Conservation (phyloP, 441 rosid species). For the Bocquillonia castaneifolia region DNA sequence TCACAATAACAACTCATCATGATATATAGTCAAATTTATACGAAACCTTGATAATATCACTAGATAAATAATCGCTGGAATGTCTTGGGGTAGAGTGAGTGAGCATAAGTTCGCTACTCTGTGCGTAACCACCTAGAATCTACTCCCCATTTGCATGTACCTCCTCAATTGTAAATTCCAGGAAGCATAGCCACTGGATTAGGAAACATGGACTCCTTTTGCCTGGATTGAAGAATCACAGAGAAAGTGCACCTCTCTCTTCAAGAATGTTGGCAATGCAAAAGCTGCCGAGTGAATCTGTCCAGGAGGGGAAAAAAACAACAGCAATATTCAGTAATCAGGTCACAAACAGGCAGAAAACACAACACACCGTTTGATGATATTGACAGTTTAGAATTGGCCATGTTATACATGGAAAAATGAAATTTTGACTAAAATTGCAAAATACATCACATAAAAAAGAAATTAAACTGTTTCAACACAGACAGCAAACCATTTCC, state of each 20-base stretch:
- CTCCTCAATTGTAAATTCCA: not conserved
- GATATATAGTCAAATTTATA: too few species aligned
- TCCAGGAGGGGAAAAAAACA: conserved; percentile 15
- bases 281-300: conserved; percentile 93
- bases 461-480: too few species aligned
- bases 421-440: too few species aligned
- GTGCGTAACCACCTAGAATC: not conserved
- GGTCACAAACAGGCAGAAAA: not conserved
- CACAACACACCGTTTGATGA: too few species aligned
- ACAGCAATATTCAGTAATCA: too few species aligned
- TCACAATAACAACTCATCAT: too few species aligned
- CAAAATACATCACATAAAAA: too few species aligned
- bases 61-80: too few species aligned
- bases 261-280: conserved; percentile 74
- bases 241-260: conserved; percentile 63
- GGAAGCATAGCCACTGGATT: not conserved
- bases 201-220: not conserved
- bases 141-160: not conserved
- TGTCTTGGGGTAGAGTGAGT: not conserved
- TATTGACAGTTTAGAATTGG: too few species aligned
- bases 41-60: too few species aligned
- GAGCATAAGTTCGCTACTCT: not conserved
- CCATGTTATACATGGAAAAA: too few species aligned
- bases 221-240: conserved; percentile 12
- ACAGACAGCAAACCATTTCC: too few species aligned